phyloP scores from a whole-genome alignment of 371 early-diverging fungal species.

The Mucor plumbeus region DNA sequence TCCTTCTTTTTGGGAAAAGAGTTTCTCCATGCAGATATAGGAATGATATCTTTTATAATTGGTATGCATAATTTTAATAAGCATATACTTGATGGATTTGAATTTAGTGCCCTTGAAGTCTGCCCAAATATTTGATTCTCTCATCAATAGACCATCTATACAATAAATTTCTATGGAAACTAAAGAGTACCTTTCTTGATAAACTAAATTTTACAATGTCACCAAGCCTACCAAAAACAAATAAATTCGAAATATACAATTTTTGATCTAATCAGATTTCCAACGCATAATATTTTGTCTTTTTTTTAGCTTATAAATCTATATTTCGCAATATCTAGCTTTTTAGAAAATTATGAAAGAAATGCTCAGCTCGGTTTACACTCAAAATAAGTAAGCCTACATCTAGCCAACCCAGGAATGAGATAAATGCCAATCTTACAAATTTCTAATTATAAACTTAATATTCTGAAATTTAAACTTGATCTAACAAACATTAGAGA shows the following conservation, averaged over 20 bases:
- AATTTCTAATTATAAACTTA: no score
- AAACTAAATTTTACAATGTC: background rate
- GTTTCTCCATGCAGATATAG: constrained; percentile 61
- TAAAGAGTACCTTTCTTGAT: background rate
- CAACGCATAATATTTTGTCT: no score
- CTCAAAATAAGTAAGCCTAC: background rate
- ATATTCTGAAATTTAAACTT: background rate
- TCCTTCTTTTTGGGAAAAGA: constrained; percentile 60
- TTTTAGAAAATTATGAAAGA: background rate
- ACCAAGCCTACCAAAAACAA: background rate
- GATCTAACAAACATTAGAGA: background rate
- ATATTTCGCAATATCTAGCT: background rate
- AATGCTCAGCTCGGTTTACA: background rate
- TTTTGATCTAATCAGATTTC: no score
- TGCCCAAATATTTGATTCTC: constrained; percentile 8
- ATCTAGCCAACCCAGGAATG: background rate
- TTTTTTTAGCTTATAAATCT: no score
- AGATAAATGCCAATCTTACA: no score
- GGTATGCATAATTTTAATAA: constrained; percentile 24
- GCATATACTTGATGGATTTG: background rate
- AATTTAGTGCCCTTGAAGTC: background rate
- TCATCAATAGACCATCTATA: constrained; percentile 1
- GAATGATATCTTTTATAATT: constrained; percentile 47
- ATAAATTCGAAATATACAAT: no score
- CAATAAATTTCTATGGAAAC: constrained; percentile 3